Conservation (phyloP, 192 early-diverging fungal genomes). For the Dissophora globulifera region DNA sequence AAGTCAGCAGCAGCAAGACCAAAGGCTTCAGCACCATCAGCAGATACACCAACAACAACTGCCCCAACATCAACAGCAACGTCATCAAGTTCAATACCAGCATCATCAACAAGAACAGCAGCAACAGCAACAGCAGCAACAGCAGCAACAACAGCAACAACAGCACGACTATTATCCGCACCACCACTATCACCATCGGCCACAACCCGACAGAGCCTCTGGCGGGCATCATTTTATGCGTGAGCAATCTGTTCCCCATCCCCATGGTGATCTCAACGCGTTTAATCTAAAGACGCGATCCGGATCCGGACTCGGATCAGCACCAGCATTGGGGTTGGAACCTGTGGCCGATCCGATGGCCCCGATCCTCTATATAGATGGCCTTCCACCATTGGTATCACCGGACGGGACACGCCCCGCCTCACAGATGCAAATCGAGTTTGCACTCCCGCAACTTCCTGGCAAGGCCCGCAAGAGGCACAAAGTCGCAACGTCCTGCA, state of each 20-base stretch:
- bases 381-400: background rate
- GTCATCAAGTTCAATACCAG: too few relatives aligned
- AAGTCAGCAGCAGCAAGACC: background rate
- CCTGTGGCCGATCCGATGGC: too few relatives aligned
- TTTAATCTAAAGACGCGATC: background rate
- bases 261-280: background rate
- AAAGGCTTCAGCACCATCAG: background rate
- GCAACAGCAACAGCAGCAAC: background rate
- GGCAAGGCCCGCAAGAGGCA: constrained; percentile 30
- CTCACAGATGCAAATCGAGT: background rate
- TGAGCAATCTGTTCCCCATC: background rate
- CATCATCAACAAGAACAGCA: too few relatives aligned
- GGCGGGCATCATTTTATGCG: background rate
- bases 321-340: too few relatives aligned
- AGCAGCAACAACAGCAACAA: background rate
- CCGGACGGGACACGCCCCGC: background rate
- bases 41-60: background rate
- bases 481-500: constrained; percentile 37
- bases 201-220: background rate
- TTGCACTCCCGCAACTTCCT: background rate
- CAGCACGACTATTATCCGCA: background rate
- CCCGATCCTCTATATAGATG: too few relatives aligned
- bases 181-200: background rate
- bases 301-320: background rate
- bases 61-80: too few relatives aligned